Conservation (phyloP, 2,329 filamentous ascomycete species). For the Penicillium sumatraense region DNA sequence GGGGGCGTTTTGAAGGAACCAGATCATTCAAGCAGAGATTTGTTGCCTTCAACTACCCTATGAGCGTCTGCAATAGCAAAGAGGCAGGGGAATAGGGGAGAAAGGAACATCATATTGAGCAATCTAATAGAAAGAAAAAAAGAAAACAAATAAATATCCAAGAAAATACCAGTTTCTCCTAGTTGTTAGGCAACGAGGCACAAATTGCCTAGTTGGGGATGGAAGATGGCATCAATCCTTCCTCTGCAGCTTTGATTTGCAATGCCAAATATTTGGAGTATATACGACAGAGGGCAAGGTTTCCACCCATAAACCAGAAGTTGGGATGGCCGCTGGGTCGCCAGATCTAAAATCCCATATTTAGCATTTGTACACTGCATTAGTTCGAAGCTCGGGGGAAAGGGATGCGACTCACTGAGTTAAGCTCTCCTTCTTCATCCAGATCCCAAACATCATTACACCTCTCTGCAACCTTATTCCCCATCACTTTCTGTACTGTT, state of each 20-base stretch:
- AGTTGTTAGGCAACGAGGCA: too few relatives aligned
- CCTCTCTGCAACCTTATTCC: slow-evolving; percentile 60
- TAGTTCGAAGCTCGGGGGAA: neutral
- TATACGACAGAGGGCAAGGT: slow-evolving; percentile 62
- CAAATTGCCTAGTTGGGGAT: neutral
- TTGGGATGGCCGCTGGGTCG: slow-evolving; percentile 62
- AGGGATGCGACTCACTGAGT: slow-evolving; percentile 37
- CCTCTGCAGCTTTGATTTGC: slow-evolving; percentile 2
- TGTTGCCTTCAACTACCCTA: too few relatives aligned
- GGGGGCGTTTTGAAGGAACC: neutral
- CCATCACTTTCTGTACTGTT: slow-evolving; percentile 61
- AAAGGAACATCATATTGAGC: neutral
- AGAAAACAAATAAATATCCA: neutral
- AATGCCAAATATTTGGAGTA: slow-evolving; percentile 51
- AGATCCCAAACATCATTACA: slow-evolving; percentile 64
- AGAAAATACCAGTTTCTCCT: too few relatives aligned
- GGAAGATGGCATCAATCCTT: neutral
- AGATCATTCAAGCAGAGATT: too few relatives aligned
- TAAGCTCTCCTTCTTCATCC: slow-evolving; percentile 57
- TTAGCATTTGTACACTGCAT: neutral
- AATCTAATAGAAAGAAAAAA: neutral
- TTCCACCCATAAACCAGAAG: slow-evolving; percentile 68
- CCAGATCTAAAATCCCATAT: slow-evolving; percentile 48
- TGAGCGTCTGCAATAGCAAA: too few relatives aligned
- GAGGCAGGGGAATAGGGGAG: too few relatives aligned